phyloP scores from a whole-genome alignment of 2,329 filamentous ascomycete genomes.

The Ophiostoma australiae region DNA sequence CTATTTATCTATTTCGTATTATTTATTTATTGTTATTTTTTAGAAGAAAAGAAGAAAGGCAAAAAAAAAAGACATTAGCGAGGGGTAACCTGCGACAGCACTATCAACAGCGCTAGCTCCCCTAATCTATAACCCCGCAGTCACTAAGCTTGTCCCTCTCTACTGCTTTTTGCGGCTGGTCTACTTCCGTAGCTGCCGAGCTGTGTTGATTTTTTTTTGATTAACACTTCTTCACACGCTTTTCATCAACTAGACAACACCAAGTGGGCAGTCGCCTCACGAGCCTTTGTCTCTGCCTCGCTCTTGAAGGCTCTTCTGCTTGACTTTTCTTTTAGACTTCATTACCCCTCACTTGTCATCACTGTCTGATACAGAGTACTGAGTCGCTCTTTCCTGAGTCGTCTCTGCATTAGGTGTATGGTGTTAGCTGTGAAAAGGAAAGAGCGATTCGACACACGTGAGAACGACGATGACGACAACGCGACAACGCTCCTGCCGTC shows the following conservation, averaged over 20 bases:
- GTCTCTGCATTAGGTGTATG: no score
- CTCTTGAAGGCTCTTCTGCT: background rate
- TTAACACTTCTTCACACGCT: background rate
- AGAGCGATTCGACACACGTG: background rate
- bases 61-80: background rate
- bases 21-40: background rate
- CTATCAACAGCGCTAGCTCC: background rate
- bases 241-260: slow-evolving; percentile 2
- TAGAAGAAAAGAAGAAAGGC: background rate
- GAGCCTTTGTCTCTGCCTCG: background rate
- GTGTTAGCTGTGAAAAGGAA: background rate
- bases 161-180: background rate
- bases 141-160: slow-evolving; percentile 8
- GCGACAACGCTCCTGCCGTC: no score
- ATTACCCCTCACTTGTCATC: background rate
- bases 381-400: no score
- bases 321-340: background rate
- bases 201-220: background rate
- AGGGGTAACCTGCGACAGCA: slow-evolving; percentile 8
- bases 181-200: slow-evolving; percentile 7
- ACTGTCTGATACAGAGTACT: background rate
- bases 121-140: background rate
- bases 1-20: background rate
- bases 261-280: background rate
- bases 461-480: background rate